Base-by-base conservation (phyloP, 129 eudicot genomes). In the Scalesia atractyloides region DNA sequence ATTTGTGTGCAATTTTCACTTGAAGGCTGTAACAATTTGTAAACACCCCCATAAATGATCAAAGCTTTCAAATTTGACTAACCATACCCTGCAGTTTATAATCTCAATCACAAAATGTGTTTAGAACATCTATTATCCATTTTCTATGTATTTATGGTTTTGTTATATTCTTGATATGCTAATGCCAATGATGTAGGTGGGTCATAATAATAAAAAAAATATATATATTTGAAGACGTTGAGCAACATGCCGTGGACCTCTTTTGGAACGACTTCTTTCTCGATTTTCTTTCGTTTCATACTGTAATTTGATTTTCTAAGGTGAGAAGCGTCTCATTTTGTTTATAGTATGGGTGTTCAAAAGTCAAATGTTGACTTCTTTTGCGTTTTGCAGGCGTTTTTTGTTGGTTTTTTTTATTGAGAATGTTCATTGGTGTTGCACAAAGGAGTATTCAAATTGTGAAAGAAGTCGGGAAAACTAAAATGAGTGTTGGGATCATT, bases 171-270 rank as follows among this genome's bases (percentile, higher is more conserved):
- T 60, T 60, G 60, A 16, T 46, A 9, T 39, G 59, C 17, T 61
- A n/a, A 20, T 34, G 26, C 20, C 46, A 60, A 54, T 63, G 71
- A 54, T 59, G 69, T 52, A 66, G 63, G 76, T 1, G 10, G 75
- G 49, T 51, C 53, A 12, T 66, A 3, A 17, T 57, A 77, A 64
- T 5, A 17, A 50, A 77, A 64, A 9, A 52, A 20, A 3, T 1
- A 22, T 73, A 3, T 1, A 22, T 73, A 54, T 48, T 76, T 39
- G 54, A 70, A 69, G 48, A 75, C 69, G 15, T 36, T 18, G 33
- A 79, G 72, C 84, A 86, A 84, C 78, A 89, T 89, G 96, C 89
- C 89, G 72, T 89, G 96, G 96, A 85, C 71, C n/a, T 75, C 77
- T 49, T 47, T 68, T 43, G 80, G 82, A 76, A 75, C 73, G 22